Base-by-base conservation (phyloP, 148 eudicot species). In the Vaccinium vitisidaea region DNA sequence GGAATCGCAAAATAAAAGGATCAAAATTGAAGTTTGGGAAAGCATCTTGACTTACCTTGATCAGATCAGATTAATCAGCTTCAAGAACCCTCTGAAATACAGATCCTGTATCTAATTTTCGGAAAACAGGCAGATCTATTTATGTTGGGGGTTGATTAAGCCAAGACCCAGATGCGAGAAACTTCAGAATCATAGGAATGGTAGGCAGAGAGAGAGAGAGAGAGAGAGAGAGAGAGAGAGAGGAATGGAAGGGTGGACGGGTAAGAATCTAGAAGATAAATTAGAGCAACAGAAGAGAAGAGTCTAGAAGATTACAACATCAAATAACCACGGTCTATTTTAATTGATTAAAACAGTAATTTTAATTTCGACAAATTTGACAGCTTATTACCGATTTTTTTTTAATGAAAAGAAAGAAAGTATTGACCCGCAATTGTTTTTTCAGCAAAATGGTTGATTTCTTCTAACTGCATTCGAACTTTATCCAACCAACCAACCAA, bases 371-470 rank as follows among this genome's bases (percentile, higher is more conserved):
- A 13, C 5, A 76, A 76, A 21, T 19, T 5, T 11, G 36, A 36
- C 1, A 21, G 39, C 23, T 11, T n/a, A 76, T 48, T 50, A 6
- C 30, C 25, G 21, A 48, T n/a, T 4, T 15, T 13, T 8, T 19
- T 27, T 23, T 14, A n/a, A n/a, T 11, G 50, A 9, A 53, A 3
- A 27, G 39, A 8, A 15, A 78, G 43, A 78, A 78, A 52, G 48
- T 25, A 8, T 77, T 77, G 80, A 77, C 80, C 3, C 59, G n/a
- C 59, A 77, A 50, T 77, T 52, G 16, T 3, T 76, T 18, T 76
- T 76, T n/a, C 9, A 1, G 2, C 3, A 16, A 46, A n/a, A 48
- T 16, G 21, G 21, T 32, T 71, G 75, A 32, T 71, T 71, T 71
- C 75, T 71, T 70, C 8, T 70, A 13, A 15, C 8, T 27, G 19